Base-by-base conservation (phyloP, 352 stramenopile species). In the Aphanomyces astaci region DNA sequence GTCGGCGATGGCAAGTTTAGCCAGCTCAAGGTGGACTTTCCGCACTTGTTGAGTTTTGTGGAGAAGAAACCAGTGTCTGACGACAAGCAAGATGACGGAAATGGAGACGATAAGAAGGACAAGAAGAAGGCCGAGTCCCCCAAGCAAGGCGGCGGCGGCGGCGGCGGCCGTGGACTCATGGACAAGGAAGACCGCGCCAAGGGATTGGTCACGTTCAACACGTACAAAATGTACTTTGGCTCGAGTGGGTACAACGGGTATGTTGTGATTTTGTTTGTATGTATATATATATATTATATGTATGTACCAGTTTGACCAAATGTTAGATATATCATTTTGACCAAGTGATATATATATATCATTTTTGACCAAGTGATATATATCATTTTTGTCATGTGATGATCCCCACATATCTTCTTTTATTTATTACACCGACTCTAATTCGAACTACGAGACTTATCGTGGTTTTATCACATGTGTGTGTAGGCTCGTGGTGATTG, bases 1-100 rank as follows among this genome's bases (percentile, higher is more conserved):
- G 72, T 77, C 7, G 74, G 72, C 11, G 75, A 78, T 45, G 77
- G 77, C 52, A 73, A 66, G 46, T 67, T 72, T 17, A 51, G 64
- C 0, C 46, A 74, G n/a, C 30, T 81, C 2, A 65, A 62, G 2
- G 66, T 27, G 13, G 40, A 71, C 32, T 79, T 79, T 51, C 67
- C 76, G 30, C 73, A 73, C 25, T 45, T 81, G 27, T 60, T 67
- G 24, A 69, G 63, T 33, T 76, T 49, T 60, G n/a, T 36, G 40
- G 36, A 59, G 49, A 39, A 55, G 56, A 25, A 65, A 70, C 5
- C 57, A 62, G 36, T 43, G 36, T 7, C 36, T 15, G 36, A 43
- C 15, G 36, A 15, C 36, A 43, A 43, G 7, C 7, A 43, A 15
- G 13, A n/a, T 13, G 45, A 57, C 27, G 32, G 7, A 32, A n/a